A percentile compares a stretch with the other conserved stretches of the same genome.
phyloP scores from a whole-genome alignment of 2,329 filamentous ascomycete genomes.

The Claviceps arundinis region DNA sequence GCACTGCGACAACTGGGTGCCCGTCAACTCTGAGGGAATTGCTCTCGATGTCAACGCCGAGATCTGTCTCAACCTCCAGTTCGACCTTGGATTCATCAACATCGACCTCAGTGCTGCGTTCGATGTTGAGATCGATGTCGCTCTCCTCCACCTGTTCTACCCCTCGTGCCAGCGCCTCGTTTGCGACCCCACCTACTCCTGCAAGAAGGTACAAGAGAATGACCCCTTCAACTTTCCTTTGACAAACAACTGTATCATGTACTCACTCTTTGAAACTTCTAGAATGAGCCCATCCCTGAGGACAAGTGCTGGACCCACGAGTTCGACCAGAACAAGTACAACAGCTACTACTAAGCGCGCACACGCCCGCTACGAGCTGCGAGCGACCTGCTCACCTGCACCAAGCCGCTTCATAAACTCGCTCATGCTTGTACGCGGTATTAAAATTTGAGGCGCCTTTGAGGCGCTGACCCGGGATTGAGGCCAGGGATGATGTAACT shows the following conservation, averaged over 20 bases:
- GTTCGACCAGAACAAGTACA: background rate
- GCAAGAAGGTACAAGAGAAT: background rate
- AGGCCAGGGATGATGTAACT: too few species aligned
- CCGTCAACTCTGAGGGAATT: background rate
- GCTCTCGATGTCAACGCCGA: background rate
- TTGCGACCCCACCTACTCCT: background rate
- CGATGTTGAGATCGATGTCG: background rate
- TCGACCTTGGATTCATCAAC: background rate
- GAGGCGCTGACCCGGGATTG: too few species aligned
- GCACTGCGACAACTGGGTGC: background rate
- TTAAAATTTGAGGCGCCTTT: too few species aligned
- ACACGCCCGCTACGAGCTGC: too few species aligned
- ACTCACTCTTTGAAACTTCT: background rate
- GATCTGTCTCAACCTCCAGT: background rate
- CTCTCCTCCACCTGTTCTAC: background rate
- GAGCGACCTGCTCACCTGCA: too few species aligned
- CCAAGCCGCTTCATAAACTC: background rate
- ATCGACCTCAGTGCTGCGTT: background rate
- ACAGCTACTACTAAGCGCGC: background rate
- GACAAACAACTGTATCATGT: too few species aligned
- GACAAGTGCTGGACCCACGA: slow-evolving; percentile 3
- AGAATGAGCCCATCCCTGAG: background rate
- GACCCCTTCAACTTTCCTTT: too few species aligned
- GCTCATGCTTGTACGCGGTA: too few species aligned
- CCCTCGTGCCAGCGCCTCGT: background rate